Evolutionary conservation across 352 stramenopile species (phyloP), one percentile per base, ranked within the genome.

Genomic region (Phytophthora pisi): DNA sequence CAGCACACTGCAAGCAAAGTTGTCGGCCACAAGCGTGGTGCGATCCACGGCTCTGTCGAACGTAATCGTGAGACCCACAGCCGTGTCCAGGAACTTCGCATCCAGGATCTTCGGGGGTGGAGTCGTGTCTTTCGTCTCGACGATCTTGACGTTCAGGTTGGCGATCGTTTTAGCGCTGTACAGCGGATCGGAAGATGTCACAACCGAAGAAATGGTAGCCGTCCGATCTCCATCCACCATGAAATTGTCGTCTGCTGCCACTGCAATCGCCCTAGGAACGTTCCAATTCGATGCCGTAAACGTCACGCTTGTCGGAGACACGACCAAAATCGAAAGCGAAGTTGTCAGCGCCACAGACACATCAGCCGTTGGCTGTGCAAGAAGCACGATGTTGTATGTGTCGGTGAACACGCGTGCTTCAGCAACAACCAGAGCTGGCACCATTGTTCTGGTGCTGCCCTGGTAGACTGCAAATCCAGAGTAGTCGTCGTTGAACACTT

Each of bases 61-160:
- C 15, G 64, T 73, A 18, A 89, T 64, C 0, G 66, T 75, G 0
- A 91, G 24, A 0, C 78, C 77, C 2, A 78, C 71, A 5, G 69
- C 82, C 3, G 78, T 87, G 11, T 84, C 79, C 9, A 85, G 6
- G 60, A 91, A 89, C 57, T 82, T 86, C 5, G 63, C 80, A 4
- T 78, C 76, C 5, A 81, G 51, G 2, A 91, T 64, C 40, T 83
- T 88, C 2, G 82, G 82, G 47, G 82, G 76, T 2, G 82, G 80
- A 16, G 80, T 88, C 15, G 71, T 77, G 28, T 91, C 82, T 45
- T 81, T 86, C 1, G 80, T 89, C 47, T 91, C 80, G 0, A 87
- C 77, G 18, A 91, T 85, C 43, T 71, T 84, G 13, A 91, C 82
- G 31, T 50, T 73, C 10, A 86, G 34, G 9, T 61, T 40, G 0